A percentile compares a stretch with the other conserved stretches of the same genome.
Conservation (phyloP, 2,329 filamentous ascomycete genomes). For the Fusarium stilboides region DNA sequence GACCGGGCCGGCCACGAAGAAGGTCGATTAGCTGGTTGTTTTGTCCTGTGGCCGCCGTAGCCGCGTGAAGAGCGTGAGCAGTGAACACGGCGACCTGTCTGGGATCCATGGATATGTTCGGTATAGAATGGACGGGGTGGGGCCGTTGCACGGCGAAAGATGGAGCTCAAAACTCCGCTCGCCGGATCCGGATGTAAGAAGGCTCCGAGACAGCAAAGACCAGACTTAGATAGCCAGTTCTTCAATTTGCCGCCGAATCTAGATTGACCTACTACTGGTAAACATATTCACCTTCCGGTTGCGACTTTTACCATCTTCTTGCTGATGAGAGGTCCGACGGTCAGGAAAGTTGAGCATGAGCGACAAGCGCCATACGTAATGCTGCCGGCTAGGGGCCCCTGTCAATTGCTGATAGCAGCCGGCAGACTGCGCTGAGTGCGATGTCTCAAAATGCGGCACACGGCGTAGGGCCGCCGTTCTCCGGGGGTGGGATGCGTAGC, state of each 20-base stretch:
- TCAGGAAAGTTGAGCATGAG: not conserved
- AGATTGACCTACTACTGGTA: too few species aligned
- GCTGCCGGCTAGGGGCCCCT: not conserved
- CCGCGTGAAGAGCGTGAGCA: constrained; percentile 15
- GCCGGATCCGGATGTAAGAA: constrained; percentile 34
- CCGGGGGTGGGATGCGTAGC: constrained; percentile 1
- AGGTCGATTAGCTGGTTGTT: not conserved
- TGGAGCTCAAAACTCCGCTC: constrained; percentile 27
- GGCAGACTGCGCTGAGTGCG: not conserved
- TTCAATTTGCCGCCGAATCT: too few species aligned
- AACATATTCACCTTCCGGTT: not conserved
- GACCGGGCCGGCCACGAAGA: too few species aligned
- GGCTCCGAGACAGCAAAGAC: constrained; percentile 16
- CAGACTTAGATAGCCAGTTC: not conserved
- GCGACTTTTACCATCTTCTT: not conserved
- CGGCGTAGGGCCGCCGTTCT: constrained; percentile 12
- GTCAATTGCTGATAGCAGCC: not conserved
- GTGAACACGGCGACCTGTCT: constrained; percentile 12
- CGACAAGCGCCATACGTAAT: not conserved
- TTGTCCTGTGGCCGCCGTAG: constrained; percentile 10
- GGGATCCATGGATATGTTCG: constrained; percentile 7
- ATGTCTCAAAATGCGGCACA: constrained; percentile 12
- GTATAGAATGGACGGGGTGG: constrained; percentile 24
- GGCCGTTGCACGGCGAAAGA: constrained; percentile 35
- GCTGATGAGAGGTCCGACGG: not conserved